Percentiles rank a stretch among this genome's conserved stretches.
Conservation (phyloP, 2,329 filamentous ascomycete species). For the Colletotrichum noveboracense region DNA sequence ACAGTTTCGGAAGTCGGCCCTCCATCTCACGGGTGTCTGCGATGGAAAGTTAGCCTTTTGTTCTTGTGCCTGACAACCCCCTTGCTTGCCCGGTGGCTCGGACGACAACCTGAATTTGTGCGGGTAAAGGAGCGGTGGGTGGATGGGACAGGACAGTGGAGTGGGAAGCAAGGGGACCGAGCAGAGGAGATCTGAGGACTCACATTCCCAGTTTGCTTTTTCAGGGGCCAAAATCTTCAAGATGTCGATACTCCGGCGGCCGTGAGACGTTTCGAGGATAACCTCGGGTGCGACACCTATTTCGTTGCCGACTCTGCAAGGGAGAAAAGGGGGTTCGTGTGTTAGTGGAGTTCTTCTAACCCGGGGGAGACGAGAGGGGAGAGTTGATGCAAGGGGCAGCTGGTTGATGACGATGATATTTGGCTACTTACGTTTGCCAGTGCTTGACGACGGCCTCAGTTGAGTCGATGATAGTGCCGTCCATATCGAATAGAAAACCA, state of each 20-base stretch:
- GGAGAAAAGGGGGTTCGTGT: not conserved
- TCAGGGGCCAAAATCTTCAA: constrained; percentile 80
- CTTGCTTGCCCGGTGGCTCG: not conserved
- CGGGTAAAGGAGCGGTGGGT: not conserved
- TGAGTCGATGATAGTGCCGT: constrained; percentile 84
- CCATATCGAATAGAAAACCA: constrained; percentile 75
- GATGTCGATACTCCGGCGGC: constrained; percentile 86
- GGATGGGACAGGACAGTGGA: not conserved
- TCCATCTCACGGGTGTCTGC: constrained; percentile 83
- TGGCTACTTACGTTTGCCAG: constrained; percentile 67
- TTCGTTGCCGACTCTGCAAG: constrained; percentile 73
- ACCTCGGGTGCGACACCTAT: constrained; percentile 83
- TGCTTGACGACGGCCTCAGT: constrained; percentile 79
- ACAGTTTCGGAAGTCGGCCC: constrained; percentile 75
- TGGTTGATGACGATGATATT: not conserved
- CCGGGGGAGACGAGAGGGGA: not conserved
- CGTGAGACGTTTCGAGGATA: constrained; percentile 91
- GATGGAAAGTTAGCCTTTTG: not conserved
- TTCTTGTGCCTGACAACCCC: not conserved
- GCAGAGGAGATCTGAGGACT: constrained; percentile 40
- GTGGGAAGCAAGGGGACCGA: constrained; percentile 6
- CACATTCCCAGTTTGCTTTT: constrained; percentile 93
- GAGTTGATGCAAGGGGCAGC: not conserved
- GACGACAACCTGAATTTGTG: not conserved
- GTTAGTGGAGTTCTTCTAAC: constrained; percentile 9